Percentiles rank a stretch among this genome's conserved stretches.
Evolutionary conservation across 176 grass and related monocot species (phyloP).

Genomic region (Aegilops umbellulata): DNA sequence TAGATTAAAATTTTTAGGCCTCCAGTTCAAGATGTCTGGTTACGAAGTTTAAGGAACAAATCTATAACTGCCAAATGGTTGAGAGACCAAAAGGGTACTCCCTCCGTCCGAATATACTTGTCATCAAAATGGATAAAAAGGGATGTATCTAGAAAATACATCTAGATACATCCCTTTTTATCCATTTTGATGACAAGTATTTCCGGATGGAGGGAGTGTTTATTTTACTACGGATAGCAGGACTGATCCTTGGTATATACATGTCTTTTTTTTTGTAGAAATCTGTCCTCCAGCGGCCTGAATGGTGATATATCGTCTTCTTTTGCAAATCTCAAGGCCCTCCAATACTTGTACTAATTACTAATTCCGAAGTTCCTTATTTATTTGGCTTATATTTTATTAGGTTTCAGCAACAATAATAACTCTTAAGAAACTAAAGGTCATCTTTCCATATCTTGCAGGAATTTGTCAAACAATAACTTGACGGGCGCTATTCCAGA

Average conservation of each 20-base stretch:
- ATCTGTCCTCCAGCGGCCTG: background rate
- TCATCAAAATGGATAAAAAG: too few species aligned
- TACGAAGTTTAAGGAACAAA: too few species aligned
- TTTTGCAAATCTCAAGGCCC: background rate
- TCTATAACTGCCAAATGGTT: too few species aligned
- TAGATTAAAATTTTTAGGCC: too few species aligned
- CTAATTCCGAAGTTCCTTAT: background rate
- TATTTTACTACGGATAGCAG: background rate
- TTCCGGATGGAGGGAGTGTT: too few species aligned
- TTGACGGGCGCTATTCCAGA: background rate
- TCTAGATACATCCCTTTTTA: too few species aligned
- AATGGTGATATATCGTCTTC: background rate
- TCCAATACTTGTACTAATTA: background rate
- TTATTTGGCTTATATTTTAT: background rate
- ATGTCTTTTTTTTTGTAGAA: background rate
- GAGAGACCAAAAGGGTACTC: too few species aligned
- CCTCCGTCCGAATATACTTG: too few species aligned
- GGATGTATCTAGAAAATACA: too few species aligned
- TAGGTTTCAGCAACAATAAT: background rate
- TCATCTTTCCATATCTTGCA: background rate
- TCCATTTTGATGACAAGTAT: too few species aligned
- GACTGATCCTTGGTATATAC: background rate
- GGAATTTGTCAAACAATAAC: background rate
- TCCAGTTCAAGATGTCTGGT: too few species aligned
- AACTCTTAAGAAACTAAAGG: background rate